Conservation (phyloP, 2,329 filamentous ascomycete species). For the Diaporthe capsici region DNA sequence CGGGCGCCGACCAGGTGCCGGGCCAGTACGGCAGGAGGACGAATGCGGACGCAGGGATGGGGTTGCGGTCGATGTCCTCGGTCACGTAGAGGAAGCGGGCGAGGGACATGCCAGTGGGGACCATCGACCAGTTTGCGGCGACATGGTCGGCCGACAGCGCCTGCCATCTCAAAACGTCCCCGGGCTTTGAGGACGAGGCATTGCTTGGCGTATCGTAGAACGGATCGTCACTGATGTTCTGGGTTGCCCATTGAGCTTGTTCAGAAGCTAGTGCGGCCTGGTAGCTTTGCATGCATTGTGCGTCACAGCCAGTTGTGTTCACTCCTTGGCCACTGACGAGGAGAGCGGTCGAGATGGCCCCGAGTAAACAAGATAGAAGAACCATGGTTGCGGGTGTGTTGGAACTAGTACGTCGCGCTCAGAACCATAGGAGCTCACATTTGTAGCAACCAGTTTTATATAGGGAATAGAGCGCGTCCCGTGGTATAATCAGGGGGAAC, state of each 20-base stretch:
- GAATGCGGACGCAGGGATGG: background rate
- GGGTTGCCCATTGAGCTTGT: constrained; percentile 6
- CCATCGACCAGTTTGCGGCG: background rate
- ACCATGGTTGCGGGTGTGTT: background rate
- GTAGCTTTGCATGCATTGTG: background rate
- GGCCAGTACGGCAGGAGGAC: constrained; percentile 8
- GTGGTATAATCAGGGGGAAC: too few relatives aligned
- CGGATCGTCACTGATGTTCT: constrained; percentile 17
- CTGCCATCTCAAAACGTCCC: background rate
- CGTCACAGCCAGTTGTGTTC: background rate
- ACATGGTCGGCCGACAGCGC: constrained; percentile 8
- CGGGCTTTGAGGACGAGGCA: constrained; percentile 1
- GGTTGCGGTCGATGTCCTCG: background rate
- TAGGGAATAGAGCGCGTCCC: background rate
- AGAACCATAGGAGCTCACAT: background rate
- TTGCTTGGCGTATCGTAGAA: constrained; percentile 7
- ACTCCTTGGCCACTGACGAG: background rate
- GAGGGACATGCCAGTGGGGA: constrained; percentile 1
- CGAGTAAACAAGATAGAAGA: background rate
- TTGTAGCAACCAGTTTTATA: background rate
- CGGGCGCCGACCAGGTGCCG: constrained; percentile 2
- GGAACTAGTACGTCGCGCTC: background rate
- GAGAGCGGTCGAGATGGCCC: background rate
- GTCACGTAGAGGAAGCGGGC: constrained; percentile 13
- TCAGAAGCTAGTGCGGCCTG: background rate